These are phyloP conservation scores for Oryza longistaminata DNA, from an alignment of 176 grass and related monocot species.

Conservation along the genomic window DNA sequence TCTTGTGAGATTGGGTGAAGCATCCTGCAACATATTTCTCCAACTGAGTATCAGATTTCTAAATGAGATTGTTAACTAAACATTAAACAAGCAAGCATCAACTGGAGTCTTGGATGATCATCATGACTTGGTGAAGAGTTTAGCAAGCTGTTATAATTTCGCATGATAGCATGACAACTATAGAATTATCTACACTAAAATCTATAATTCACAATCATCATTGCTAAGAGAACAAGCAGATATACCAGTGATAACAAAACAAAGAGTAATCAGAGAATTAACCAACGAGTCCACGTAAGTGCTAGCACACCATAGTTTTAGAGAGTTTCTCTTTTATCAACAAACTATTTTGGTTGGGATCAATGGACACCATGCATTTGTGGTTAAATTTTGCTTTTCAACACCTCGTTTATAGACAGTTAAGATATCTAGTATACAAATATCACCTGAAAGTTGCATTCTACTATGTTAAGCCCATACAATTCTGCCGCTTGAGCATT, in stretches of 20 bases:
- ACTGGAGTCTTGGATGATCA: background rate
- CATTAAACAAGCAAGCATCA: background rate
- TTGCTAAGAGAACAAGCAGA: background rate
- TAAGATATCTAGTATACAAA: background rate
- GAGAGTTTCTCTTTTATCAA: background rate
- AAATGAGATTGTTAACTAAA: background rate
- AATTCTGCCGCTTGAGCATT: conserved; percentile 44
- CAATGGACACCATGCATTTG: background rate
- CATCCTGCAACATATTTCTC: conserved; percentile 42
- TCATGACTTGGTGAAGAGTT: background rate
- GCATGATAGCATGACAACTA: background rate
- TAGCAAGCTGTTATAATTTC: background rate
- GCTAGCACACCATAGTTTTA: background rate
- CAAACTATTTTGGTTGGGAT: background rate
- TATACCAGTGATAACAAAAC: background rate
- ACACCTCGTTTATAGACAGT: background rate
- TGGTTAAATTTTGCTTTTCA: background rate
- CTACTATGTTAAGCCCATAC: conserved; percentile 56
- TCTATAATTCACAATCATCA: background rate
- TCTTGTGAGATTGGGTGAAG: conserved; percentile 45
- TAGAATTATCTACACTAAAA: background rate
- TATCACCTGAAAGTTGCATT: conserved; percentile 57
- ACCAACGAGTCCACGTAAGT: background rate
- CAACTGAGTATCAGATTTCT: background rate
- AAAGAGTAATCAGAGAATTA: background rate